Base-by-base conservation (phyloP, 305 asterid genomes). In the Plantago coronopus region DNA sequence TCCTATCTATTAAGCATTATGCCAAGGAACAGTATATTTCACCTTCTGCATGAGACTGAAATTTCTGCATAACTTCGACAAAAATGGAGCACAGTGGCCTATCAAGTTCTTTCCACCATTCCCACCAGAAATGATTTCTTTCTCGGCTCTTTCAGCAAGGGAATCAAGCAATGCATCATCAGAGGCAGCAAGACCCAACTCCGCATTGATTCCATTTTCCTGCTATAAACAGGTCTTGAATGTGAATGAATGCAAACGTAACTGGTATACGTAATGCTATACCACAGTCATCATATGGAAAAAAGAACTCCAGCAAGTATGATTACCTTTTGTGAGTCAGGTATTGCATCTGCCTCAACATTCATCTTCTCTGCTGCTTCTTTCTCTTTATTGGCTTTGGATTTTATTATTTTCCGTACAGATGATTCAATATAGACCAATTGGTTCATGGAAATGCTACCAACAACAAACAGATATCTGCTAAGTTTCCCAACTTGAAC, bases 361-460 rank as follows among this genome's bases (percentile, higher is more conserved):
- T 56, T 70, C 71, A 68, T 73, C 51, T 63, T 74, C 66, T 84
- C 89, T 48, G 82, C 80, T 57, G 48, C 67, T 68, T 78, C 78
- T 68, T 76, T 84, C 61, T 86, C 95, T 74, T 78, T 86, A 78
- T 77, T 88, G 69, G 82, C 77, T 64, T 78, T 88, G 49, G 79
- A 89, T 80, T 83, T 91, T 76, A 77, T 95, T 75, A 88, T 72
- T 78, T 78, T 89, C 74, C 91, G 76, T 27, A 84, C 66, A 65
- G 78, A 76, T 63, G 89, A 74, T 69, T 91, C 98, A 20, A 87
- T 84, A 73, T 83, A 80, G 64, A 84, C 84, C 77, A 91, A 71
- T 57, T 91, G 98, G 76, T 86, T 83, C 98, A 91, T 83, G 65
- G 98, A 95, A 21, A 91, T 87, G 74, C 86, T 88, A 77, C 96